Evolutionary conservation across 2,329 filamentous ascomycete species (phyloP).

Genomic region (Balansia obtecta): DNA sequence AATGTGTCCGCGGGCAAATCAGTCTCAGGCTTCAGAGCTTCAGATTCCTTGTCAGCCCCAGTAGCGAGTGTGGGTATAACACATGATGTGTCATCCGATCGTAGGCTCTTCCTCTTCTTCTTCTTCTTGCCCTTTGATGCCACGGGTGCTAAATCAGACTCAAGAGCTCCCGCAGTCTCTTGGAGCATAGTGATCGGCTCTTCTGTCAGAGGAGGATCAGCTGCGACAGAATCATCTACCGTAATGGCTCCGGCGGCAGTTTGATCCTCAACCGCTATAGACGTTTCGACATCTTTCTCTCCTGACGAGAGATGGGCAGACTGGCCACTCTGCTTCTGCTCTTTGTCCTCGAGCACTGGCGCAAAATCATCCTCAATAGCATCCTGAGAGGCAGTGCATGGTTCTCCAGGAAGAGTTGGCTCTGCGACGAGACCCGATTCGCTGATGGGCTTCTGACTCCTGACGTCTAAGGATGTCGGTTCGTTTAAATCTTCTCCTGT

Average conservation of each 20-base stretch:
- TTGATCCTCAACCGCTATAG: background rate
- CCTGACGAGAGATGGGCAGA: constrained; percentile 6
- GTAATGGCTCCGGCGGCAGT: background rate
- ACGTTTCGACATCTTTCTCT: constrained; percentile 6
- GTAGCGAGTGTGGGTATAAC: background rate
- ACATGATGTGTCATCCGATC: background rate
- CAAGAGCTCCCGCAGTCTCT: background rate
- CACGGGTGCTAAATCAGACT: background rate
- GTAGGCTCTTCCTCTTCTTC: constrained; percentile 7
- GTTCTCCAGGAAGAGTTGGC: background rate
- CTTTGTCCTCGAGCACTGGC: constrained; percentile 11
- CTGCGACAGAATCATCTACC: background rate
- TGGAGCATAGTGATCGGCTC: background rate
- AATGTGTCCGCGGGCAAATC: background rate
- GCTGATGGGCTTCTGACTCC: background rate
- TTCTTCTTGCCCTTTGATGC: constrained; percentile 7
- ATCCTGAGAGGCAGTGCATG: constrained; percentile 2
- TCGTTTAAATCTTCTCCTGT: background rate
- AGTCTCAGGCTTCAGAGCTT: background rate
- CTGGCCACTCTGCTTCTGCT: constrained; percentile 13
- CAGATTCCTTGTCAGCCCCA: background rate
- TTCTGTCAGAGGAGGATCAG: background rate
- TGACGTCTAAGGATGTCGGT: background rate
- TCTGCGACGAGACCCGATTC: constrained; percentile 1
- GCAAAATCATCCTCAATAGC: constrained; percentile 3